phyloP scores from a whole-genome alignment of 2,329 filamentous ascomycete genomes.

The Alternaria alternata region DNA sequence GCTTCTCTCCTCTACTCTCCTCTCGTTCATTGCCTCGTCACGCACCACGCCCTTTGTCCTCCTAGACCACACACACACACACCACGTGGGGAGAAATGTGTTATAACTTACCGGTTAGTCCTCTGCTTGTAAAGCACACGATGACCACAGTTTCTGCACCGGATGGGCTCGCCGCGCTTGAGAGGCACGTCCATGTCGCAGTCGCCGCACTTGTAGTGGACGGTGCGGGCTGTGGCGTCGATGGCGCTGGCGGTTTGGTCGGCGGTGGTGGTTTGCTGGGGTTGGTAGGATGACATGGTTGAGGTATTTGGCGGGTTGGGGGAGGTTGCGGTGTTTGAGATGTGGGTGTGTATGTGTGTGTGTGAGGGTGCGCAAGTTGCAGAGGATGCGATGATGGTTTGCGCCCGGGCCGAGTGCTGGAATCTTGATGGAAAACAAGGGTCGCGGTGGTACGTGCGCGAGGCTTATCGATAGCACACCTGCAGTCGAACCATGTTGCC shows the following conservation, averaged over 20 bases:
- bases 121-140: slow-evolving; percentile 97
- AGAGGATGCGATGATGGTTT: not conserved
- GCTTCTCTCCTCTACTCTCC: too few relatives aligned
- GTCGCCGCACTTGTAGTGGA: slow-evolving; percentile 74
- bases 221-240: slow-evolving; percentile 55
- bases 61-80: too few relatives aligned
- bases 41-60: too few relatives aligned
- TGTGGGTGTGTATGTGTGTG: too few relatives aligned
- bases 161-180: slow-evolving; percentile 79
- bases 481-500: too few relatives aligned
- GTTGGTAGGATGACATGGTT: slow-evolving; percentile 1
- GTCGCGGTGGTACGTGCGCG: slow-evolving; percentile 9
- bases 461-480: slow-evolving; percentile 11
- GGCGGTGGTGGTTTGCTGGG: slow-evolving; percentile 1
- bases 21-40: too few relatives aligned
- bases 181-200: slow-evolving; percentile 80
- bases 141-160: slow-evolving; percentile 92
- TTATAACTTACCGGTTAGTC: slow-evolving; percentile 81
- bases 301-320: too few relatives aligned
- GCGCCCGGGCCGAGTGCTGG: not conserved
- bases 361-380: not conserved
- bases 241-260: slow-evolving; percentile 8
- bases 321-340: not conserved
- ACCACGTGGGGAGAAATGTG: too few relatives aligned
- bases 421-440: slow-evolving; percentile 3